Percentiles rank a stretch among this genome's conserved stretches.
Conservation (phyloP, 805 yeast species). For the Blastobotrys robertii region DNA sequence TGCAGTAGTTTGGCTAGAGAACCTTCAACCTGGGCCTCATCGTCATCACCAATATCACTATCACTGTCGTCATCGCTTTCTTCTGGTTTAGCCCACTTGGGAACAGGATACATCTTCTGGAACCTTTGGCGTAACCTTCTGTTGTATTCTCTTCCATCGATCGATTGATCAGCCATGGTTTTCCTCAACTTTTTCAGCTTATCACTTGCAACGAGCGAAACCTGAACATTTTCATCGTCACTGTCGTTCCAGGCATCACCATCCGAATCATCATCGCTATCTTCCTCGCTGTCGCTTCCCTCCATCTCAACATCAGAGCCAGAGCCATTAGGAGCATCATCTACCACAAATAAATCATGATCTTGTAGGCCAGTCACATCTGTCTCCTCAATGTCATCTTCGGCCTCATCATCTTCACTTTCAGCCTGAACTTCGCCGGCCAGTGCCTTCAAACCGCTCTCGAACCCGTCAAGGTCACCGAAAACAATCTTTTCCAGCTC, state of each 20-base stretch:
- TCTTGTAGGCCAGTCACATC: slow-evolving; percentile 31
- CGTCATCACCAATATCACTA: slow-evolving; percentile 18
- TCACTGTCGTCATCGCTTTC: slow-evolving; percentile 17
- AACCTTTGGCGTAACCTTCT: slow-evolving; percentile 62
- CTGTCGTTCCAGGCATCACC: slow-evolving; percentile 73
- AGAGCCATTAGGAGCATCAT: slow-evolving; percentile 35
- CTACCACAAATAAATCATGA: slow-evolving; percentile 46
- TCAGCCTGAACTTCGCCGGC: slow-evolving; percentile 41
- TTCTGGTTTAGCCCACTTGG: slow-evolving; percentile 53
- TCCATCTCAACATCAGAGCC: slow-evolving; percentile 26
- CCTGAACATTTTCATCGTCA: slow-evolving; percentile 68
- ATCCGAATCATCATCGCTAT: slow-evolving; percentile 21
- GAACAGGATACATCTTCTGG: slow-evolving; percentile 66
- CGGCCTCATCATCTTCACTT: slow-evolving; percentile 27
- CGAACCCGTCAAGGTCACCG: slow-evolving; percentile 77
- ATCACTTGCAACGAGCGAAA: slow-evolving; percentile 52
- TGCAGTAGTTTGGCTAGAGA: slow-evolving; percentile 24
- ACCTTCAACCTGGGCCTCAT: slow-evolving; percentile 24
- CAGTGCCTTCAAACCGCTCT: slow-evolving; percentile 47
- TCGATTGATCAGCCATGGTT: slow-evolving; percentile 40
- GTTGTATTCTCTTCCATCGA: slow-evolving; percentile 54
- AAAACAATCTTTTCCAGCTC: slow-evolving; percentile 75
- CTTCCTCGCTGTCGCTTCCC: slow-evolving; percentile 20
- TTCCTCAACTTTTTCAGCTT: slow-evolving; percentile 64
- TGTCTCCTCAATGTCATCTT: slow-evolving; percentile 25